These are phyloP conservation scores for Sporothrix luriei DNA, from an alignment of 2,329 filamentous ascomycete genomes.

Conservation along the genomic window DNA sequence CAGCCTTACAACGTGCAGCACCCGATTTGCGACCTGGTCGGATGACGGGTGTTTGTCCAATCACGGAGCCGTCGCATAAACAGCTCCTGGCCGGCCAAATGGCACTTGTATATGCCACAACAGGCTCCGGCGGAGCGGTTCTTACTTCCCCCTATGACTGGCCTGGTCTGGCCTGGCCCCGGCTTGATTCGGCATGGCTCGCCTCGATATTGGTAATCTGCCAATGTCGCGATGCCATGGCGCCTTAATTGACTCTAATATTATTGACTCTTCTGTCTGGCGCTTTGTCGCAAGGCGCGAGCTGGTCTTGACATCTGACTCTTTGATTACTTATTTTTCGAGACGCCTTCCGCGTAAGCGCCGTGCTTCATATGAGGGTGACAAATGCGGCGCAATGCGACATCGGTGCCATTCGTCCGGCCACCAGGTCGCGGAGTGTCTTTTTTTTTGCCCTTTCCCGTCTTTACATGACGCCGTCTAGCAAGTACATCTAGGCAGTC, in stretches of 20 bases:
- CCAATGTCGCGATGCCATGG: constrained; percentile 8
- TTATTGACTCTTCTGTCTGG: not conserved
- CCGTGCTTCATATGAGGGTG: not conserved
- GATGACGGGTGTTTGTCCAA: constrained; percentile 2
- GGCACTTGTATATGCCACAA: not conserved
- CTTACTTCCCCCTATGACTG: no score
- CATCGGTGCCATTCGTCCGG: not conserved
- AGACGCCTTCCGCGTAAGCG: not conserved
- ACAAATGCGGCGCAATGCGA: not conserved
- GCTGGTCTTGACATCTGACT: not conserved
- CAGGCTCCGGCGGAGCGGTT: not conserved
- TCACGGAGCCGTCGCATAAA: constrained; percentile 11
- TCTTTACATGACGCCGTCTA: not conserved
- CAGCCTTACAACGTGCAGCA: not conserved
- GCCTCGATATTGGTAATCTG: not conserved
- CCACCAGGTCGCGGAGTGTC: not conserved
- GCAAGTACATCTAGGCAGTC: not conserved
- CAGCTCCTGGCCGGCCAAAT: not conserved
- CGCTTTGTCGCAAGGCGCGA: constrained; percentile 2
- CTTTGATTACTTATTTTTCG: not conserved
- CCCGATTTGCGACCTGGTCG: not conserved
- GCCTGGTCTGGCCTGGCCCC: not conserved
- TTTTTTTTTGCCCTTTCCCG: not conserved
- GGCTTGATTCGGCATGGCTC: not conserved
- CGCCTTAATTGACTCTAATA: not conserved